phyloP scores from a whole-genome alignment of 1,139 yeast genomes.

The Kazachstania sp. region DNA sequence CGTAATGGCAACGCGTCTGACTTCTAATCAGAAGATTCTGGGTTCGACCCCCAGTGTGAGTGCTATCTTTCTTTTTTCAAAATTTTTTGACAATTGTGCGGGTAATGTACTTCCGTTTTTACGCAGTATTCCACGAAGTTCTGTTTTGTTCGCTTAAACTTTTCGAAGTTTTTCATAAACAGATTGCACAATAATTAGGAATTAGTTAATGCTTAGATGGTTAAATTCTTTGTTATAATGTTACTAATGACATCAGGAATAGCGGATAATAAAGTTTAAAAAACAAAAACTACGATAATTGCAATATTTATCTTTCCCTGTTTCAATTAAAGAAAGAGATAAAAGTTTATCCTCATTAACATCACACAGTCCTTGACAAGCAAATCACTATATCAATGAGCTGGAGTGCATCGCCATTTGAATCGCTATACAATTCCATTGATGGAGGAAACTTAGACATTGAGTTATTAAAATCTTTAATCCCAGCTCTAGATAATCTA shows the following conservation, averaged over 20 bases:
- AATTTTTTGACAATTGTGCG: background rate
- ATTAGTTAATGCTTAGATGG: background rate
- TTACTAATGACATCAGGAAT: background rate
- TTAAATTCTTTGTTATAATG: background rate
- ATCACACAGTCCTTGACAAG: background rate
- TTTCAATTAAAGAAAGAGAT: too few species aligned
- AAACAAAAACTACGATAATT: too few species aligned
- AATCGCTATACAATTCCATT: conserved; percentile 25
- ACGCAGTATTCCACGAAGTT: background rate
- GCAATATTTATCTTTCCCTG: too few species aligned
- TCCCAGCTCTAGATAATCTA: conserved; percentile 23
- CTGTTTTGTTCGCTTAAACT: background rate
- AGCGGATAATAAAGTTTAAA: background rate
- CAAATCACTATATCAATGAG: conserved; percentile 12
- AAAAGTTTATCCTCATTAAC: too few species aligned
- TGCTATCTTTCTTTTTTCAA: conserved; percentile 31
- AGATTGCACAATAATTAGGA: too few species aligned
- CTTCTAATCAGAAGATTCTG: conserved; percentile 57
- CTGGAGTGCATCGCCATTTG: conserved; percentile 23
- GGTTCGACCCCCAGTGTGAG: conserved; percentile 59
- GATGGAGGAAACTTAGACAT: conserved; percentile 18
- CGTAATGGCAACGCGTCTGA: conserved; percentile 61
- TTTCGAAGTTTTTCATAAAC: too few species aligned
- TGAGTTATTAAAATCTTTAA: conserved; percentile 16
- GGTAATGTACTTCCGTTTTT: background rate